These are phyloP conservation scores for Calophaca sinica DNA, from an alignment of 306 rosid genomes.

Conservation along the genomic window DNA sequence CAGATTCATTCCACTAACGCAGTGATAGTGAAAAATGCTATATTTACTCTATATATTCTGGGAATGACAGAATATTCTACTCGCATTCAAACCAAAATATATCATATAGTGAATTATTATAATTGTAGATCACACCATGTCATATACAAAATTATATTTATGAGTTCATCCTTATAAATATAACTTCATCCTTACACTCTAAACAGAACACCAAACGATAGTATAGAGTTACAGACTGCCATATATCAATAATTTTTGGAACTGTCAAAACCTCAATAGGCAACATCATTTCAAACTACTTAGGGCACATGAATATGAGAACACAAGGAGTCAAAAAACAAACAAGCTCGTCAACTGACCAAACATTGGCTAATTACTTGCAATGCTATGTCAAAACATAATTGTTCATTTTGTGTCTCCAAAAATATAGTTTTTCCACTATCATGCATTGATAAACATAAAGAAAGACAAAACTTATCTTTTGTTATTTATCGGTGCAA, in stretches of 20 bases:
- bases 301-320: no score
- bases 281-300: no score
- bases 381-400: background rate
- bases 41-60: constrained; percentile 15
- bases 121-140: background rate
- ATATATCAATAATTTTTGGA: constrained; percentile 9
- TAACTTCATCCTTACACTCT: background rate
- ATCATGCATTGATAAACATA: no score
- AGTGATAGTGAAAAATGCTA: constrained; percentile 2
- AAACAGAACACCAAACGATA: background rate
- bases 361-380: constrained; percentile 10
- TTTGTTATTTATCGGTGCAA: no score
- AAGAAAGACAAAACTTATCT: no score
- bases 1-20: background rate
- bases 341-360: background rate
- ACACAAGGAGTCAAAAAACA: no score
- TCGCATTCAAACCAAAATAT: background rate
- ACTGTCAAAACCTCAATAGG: background rate
- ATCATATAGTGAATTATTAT: constrained; percentile 8
- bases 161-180: background rate
- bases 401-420: no score
- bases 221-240: background rate
- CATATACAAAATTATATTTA: background rate
- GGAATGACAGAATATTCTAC: constrained; percentile 4
- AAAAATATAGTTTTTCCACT: no score